A percentile compares a stretch with the other conserved stretches of the same genome.
Conservation (phyloP, 495 filamentous ascomycete genomes). For the Immersiella caudata region DNA sequence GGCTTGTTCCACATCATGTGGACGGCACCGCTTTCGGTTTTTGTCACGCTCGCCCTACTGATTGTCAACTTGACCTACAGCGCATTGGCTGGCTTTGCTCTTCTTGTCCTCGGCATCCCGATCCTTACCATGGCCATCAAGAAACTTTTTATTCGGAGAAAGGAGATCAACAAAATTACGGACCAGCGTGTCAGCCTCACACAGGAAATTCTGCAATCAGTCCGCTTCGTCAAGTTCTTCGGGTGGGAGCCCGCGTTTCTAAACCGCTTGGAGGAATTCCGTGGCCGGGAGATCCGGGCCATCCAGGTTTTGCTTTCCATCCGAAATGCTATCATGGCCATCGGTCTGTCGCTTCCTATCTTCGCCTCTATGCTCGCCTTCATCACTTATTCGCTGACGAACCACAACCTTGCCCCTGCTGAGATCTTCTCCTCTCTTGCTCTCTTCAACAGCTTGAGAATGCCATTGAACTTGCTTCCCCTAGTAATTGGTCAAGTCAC, state of each 20-base stretch:
- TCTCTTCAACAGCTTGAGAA: constrained; percentile 85
- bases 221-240: constrained; percentile 94
- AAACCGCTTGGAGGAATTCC: constrained; percentile 69
- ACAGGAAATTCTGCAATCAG: constrained; percentile 87
- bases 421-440: constrained; percentile 90
- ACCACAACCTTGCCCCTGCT: constrained; percentile 70
- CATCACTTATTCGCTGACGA: constrained; percentile 83
- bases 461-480: constrained; percentile 86
- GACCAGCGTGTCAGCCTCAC: constrained; percentile 89
- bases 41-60: constrained; percentile 77
- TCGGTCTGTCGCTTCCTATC: constrained; percentile 74
- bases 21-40: constrained; percentile 76
- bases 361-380: constrained; percentile 96
- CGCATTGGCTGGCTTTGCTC: constrained; percentile 81
- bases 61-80: constrained; percentile 86
- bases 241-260: constrained; percentile 92
- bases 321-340: constrained; percentile 80
- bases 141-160: constrained; percentile 68
- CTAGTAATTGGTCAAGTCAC: constrained; percentile 85
- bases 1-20: constrained; percentile 89
- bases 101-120: constrained; percentile 77
- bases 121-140: constrained; percentile 73
- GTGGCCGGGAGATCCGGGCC: constrained; percentile 70
- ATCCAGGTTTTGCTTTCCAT: constrained; percentile 81
- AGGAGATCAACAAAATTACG: constrained; percentile 85